A percentile compares a stretch with the other conserved stretches of the same genome.
Conservation (phyloP, 208 protist genomes). For the Leishmania turanica region DNA sequence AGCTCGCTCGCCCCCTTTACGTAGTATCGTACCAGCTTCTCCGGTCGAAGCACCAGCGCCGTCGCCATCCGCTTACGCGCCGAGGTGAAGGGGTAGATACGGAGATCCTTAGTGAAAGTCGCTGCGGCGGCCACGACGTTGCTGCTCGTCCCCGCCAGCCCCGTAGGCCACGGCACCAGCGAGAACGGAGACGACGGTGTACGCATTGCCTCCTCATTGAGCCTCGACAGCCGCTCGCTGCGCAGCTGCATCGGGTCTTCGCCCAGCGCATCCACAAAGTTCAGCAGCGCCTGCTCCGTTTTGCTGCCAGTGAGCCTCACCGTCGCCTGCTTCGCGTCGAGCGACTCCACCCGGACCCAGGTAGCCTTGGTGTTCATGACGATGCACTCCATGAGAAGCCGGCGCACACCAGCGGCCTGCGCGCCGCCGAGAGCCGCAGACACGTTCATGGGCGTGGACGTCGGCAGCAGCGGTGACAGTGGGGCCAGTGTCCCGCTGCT, state of each 20-base stretch:
- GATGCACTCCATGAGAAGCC: slow-evolving; percentile 67
- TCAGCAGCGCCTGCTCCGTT: slow-evolving; percentile 70
- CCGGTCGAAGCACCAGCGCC: slow-evolving; percentile 36
- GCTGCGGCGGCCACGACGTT: slow-evolving; percentile 19
- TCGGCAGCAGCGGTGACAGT: neutral
- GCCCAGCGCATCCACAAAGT: slow-evolving; percentile 23
- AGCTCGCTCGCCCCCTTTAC: slow-evolving; percentile 74
- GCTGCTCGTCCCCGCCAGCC: slow-evolving; percentile 22
- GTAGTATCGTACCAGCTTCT: slow-evolving; percentile 60
- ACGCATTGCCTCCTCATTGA: slow-evolving; percentile 36
- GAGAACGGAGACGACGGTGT: slow-evolving; percentile 72
- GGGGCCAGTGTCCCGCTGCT: neutral
- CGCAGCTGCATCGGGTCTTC: slow-evolving; percentile 32
- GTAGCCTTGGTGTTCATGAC: slow-evolving; percentile 59
- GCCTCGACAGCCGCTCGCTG: slow-evolving; percentile 29
- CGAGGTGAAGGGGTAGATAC: slow-evolving; percentile 78
- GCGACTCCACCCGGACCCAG: slow-evolving; percentile 37
- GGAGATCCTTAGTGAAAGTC: slow-evolving; percentile 28
- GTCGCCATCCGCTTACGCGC: slow-evolving; percentile 81
- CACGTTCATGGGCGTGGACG: slow-evolving; percentile 11
- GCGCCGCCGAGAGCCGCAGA: slow-evolving; percentile 28
- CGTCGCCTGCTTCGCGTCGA: slow-evolving; percentile 48
- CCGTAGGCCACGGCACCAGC: slow-evolving; percentile 47
- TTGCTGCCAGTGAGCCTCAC: slow-evolving; percentile 58
- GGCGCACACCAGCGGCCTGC: slow-evolving; percentile 18